A percentile compares a stretch with the other conserved stretches of the same genome.
Conservation (phyloP, 192 early-diverging fungal species). For the Backusella parvicylindrica region DNA sequence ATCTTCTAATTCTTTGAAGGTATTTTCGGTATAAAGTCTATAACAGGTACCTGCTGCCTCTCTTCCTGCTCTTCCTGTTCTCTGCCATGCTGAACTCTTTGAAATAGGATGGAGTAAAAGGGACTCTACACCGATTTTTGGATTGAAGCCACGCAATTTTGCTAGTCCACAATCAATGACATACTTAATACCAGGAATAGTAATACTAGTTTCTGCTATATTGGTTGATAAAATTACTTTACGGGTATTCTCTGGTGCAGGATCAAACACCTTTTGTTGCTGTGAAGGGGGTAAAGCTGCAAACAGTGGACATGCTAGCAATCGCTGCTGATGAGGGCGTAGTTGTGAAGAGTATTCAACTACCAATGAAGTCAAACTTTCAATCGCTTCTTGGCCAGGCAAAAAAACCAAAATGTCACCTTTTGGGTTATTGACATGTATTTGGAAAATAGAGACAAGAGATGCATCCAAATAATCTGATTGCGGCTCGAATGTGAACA, state of each 20-base stretch:
- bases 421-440: constrained; percentile 78
- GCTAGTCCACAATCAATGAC: constrained; percentile 93
- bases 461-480: constrained; percentile 92
- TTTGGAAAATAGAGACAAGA: constrained; percentile 81
- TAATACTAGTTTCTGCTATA: constrained; percentile 98
- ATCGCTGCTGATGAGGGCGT: constrained; percentile 43
- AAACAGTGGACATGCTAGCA: constrained; percentile 88
- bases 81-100: constrained; percentile 87
- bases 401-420: constrained; percentile 96
- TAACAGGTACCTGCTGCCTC: constrained; percentile 91
- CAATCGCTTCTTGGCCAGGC: constrained; percentile 93
- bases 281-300: constrained; percentile 86
- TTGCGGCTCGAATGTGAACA: constrained; percentile 74
- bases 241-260: constrained; percentile 76
- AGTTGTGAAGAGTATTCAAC: constrained; percentile 65
- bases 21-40: constrained; percentile 87
- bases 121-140: constrained; percentile 85
- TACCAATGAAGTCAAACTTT: constrained; percentile 81
- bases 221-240: constrained; percentile 97
- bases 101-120: constrained; percentile 85
- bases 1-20: constrained; percentile 70
- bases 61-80: constrained; percentile 94
- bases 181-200: constrained; percentile 91
- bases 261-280: constrained; percentile 88
- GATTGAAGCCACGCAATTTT: constrained; percentile 87